phyloP scores from a whole-genome alignment of 495 filamentous ascomycete species.

The Hypoxylon intermedium region DNA sequence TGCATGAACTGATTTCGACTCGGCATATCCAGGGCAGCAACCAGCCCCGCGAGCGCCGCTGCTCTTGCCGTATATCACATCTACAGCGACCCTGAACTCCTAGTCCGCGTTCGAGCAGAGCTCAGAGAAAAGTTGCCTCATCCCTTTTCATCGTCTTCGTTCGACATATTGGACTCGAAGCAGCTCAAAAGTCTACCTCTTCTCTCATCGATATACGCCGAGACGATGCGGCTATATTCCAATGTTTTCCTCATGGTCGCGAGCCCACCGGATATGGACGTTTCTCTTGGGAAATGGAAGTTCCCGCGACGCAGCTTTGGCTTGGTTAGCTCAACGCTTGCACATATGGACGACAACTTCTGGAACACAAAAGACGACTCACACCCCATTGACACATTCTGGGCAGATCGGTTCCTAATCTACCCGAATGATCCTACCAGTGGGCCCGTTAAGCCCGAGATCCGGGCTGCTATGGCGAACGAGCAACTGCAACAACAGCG shows the following conservation, averaged over 20 bases:
- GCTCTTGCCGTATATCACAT: constrained; percentile 17
- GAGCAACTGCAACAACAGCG: not conserved
- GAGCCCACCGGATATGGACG: constrained; percentile 20
- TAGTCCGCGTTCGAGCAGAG: constrained; percentile 12
- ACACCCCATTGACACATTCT: constrained; percentile 38
- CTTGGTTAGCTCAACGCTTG: constrained; percentile 16
- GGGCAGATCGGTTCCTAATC: constrained; percentile 43
- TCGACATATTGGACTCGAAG: constrained; percentile 13
- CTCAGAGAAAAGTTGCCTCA: constrained; percentile 6
- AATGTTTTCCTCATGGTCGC: constrained; percentile 25
- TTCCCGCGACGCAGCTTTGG: constrained; percentile 22
- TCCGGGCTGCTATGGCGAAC: not conserved
- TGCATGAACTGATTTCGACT: too few relatives aligned
- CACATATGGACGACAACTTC: constrained; percentile 36
- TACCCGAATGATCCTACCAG: constrained; percentile 35
- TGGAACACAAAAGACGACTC: constrained; percentile 39
- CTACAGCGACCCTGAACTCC: constrained; percentile 14
- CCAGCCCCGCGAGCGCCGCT: too few relatives aligned
- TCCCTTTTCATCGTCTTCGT: constrained; percentile 1
- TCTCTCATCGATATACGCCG: constrained; percentile 44
- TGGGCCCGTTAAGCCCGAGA: constrained; percentile 22
- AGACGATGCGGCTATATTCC: constrained; percentile 40
- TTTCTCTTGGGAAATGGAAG: constrained; percentile 8
- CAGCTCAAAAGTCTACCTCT: constrained; percentile 32
- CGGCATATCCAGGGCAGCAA: too few relatives aligned